These are phyloP conservation scores for Xylaria sp. DNA, from an alignment of 2,329 filamentous ascomycete genomes.

Conservation along the genomic window DNA sequence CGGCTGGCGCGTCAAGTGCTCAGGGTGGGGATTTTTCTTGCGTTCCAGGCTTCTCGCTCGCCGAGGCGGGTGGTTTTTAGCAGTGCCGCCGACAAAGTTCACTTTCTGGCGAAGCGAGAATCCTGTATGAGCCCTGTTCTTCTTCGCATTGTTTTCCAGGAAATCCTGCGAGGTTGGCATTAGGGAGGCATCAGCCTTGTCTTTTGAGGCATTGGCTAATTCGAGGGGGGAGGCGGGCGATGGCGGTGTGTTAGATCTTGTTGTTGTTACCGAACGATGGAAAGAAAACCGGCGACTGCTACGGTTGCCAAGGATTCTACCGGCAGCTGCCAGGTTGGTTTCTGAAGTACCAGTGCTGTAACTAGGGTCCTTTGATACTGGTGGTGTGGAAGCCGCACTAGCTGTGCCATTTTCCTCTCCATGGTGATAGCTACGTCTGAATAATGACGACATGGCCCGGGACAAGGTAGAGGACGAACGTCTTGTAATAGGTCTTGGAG, in stretches of 20 bases:
- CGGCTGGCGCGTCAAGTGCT: constrained; percentile 58
- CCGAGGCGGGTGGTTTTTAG: constrained; percentile 41
- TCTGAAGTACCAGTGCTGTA: constrained; percentile 42
- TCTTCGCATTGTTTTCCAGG: constrained; percentile 57
- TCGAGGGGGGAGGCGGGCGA: constrained; percentile 49
- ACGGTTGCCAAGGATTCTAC: constrained; percentile 37
- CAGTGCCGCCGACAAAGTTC: constrained; percentile 53
- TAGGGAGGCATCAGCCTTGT: constrained; percentile 41
- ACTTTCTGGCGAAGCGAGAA: constrained; percentile 60
- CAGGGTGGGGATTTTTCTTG: constrained; percentile 42
- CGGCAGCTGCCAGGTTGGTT: constrained; percentile 39
- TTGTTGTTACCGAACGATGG: constrained; percentile 45
- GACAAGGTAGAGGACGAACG: constrained; percentile 43
- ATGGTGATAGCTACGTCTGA: constrained; percentile 44
- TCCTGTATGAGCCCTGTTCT: constrained; percentile 62
- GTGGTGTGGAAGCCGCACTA: constrained; percentile 23
- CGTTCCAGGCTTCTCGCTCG: constrained; percentile 47
- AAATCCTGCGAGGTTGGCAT: constrained; percentile 59
- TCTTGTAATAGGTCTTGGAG: constrained; percentile 35
- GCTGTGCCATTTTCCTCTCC: constrained; percentile 40
- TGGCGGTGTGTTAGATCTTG: constrained; percentile 49
- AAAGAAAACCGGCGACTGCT: constrained; percentile 48
- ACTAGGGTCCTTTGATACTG: constrained; percentile 41
- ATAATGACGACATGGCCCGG: constrained; percentile 44
- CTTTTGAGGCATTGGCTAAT: constrained; percentile 38